These are phyloP conservation scores for Lolium perenne DNA, from an alignment of 176 grass and related monocot species.

Conservation along the genomic window DNA sequence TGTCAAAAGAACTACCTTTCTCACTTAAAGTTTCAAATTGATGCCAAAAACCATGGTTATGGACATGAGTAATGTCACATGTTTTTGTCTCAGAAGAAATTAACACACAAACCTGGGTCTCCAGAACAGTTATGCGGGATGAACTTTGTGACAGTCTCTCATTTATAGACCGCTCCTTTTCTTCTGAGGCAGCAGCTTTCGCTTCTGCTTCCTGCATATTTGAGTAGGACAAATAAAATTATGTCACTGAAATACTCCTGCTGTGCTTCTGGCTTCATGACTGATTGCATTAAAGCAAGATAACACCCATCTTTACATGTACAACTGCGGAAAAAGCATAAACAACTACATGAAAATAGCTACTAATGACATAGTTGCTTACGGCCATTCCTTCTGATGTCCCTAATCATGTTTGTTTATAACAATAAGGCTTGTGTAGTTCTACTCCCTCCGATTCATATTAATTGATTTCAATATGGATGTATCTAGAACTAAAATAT, in stretches of 20 bases:
- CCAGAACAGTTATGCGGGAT: slow-evolving; percentile 88
- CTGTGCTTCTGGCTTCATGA: slow-evolving; percentile 22
- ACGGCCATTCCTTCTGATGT: background rate
- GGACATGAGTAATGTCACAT: background rate
- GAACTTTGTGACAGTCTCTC: slow-evolving; percentile 84
- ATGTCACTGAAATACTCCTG: slow-evolving; percentile 16
- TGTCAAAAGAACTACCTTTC: slow-evolving; percentile 26
- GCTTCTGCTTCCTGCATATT: slow-evolving; percentile 98
- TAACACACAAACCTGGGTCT: slow-evolving; percentile 81
- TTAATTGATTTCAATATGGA: too few relatives aligned
- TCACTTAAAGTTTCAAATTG: slow-evolving; percentile 21
- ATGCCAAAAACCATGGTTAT: slow-evolving; percentile 11
- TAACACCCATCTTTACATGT: background rate
- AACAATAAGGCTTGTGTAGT: slow-evolving; percentile 9
- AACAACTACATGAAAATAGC: background rate
- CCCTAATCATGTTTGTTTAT: background rate
- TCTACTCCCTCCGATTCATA: too few relatives aligned
- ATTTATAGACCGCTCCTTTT: slow-evolving; percentile 87
- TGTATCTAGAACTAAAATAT: too few relatives aligned
- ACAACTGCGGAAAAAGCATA: background rate
- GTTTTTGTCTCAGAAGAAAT: slow-evolving; percentile 7
- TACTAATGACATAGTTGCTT: slow-evolving; percentile 2
- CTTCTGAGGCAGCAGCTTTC: slow-evolving; percentile 94
- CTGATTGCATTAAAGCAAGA: slow-evolving; percentile 16
- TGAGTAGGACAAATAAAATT: slow-evolving; percentile 28